Conservation (phyloP, 2,329 filamentous ascomycete genomes). For the Emydomyces testavorans region DNA sequence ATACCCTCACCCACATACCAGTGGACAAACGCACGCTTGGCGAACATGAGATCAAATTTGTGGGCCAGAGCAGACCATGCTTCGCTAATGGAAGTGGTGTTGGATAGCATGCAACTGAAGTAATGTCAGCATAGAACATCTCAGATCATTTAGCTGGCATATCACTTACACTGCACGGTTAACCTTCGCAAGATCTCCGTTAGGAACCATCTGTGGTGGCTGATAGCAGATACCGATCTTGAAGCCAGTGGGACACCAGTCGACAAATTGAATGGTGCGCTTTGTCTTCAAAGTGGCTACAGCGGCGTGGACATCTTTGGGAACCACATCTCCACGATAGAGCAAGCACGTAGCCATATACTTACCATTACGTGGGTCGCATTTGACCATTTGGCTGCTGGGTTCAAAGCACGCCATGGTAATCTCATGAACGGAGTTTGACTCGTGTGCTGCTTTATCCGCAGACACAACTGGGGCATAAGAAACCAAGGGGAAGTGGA, state of each 20-base stretch:
- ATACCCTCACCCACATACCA: conserved; percentile 80
- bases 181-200: conserved; percentile 43
- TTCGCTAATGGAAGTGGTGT: conserved; percentile 56
- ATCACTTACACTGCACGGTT: conserved; percentile 38
- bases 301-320: conserved; percentile 49
- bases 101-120: conserved; percentile 47
- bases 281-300: conserved; percentile 54
- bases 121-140: neutral
- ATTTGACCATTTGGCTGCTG: conserved; percentile 60
- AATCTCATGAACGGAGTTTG: conserved; percentile 97
- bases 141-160: neutral
- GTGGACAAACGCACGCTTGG: conserved; percentile 58
- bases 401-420: conserved; percentile 43
- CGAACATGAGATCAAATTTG: conserved; percentile 61
- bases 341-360: conserved; percentile 58
- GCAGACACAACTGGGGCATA: conserved; percentile 53
- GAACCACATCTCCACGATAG: conserved; percentile 55
- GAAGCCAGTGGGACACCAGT: conserved; percentile 60
- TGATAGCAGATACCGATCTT: conserved; percentile 59
- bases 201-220: conserved; percentile 44
- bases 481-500: conserved; percentile 55
- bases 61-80: conserved; percentile 54
- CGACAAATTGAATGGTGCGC: conserved; percentile 53
- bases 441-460: conserved; percentile 69
- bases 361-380: conserved; percentile 54